Conservation (phyloP, 2,329 filamentous ascomycete species). For the Arthrobotrys megalospora region DNA sequence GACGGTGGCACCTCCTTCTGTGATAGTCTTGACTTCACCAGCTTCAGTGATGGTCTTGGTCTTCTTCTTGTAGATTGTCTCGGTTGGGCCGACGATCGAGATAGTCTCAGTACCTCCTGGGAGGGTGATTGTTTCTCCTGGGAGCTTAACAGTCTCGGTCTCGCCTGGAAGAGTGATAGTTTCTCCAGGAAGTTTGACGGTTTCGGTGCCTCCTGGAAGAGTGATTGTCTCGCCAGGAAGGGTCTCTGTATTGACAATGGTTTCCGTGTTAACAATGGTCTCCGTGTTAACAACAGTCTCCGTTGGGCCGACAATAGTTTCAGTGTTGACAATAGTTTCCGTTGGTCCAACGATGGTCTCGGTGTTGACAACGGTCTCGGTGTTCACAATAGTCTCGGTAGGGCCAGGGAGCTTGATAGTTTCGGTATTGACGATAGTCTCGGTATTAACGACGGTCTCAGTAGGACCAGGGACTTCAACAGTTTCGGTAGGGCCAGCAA, state of each 20-base stretch:
- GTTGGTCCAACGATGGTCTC: background rate
- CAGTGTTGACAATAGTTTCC: background rate
- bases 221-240: conserved; percentile 12
- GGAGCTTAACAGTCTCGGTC: conserved; percentile 30
- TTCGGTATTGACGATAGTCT: conserved; percentile 15
- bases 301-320: conserved; percentile 13
- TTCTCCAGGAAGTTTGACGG: conserved; percentile 23
- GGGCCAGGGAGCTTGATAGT: background rate
- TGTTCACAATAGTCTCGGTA: conserved; percentile 6
- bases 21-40: conserved; percentile 22
- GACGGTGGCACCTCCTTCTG: conserved; percentile 29
- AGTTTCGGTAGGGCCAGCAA: conserved; percentile 30
- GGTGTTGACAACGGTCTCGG: conserved; percentile 14
- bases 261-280: background rate
- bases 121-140: conserved; percentile 33
- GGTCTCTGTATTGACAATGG: background rate
- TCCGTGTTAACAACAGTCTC: background rate
- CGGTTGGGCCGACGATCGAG: conserved; percentile 33
- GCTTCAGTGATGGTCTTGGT: conserved; percentile 23
- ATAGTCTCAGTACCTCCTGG: conserved; percentile 38
- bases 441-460: conserved; percentile 14
- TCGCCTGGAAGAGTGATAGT: conserved; percentile 32
- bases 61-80: conserved; percentile 45
- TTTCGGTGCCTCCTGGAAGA: conserved; percentile 28
- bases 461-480: conserved; percentile 3